Base-by-base conservation (phyloP, 2,329 filamentous ascomycete genomes). In the Intubia oerlemansii region DNA sequence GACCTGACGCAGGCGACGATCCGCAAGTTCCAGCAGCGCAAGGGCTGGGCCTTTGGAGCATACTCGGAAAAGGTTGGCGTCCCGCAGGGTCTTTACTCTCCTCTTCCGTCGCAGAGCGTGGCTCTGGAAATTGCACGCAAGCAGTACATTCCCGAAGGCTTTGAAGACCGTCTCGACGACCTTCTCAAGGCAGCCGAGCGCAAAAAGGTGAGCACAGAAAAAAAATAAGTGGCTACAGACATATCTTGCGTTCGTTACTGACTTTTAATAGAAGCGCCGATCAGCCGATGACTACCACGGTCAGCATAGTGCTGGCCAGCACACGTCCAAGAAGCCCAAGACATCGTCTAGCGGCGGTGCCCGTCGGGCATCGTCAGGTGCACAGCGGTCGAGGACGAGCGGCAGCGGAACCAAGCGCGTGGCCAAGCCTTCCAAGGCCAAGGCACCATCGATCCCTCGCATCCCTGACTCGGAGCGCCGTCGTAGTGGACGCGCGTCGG, bases 41-140 rank as follows among this genome's bases (percentile, higher is more conserved):
- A 78, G 44, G 74, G 72, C 24, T 93, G 85, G 74, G 73, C 66
- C 24, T 74, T 95, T 44, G 77, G 88, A 44, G 74, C 78, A 2
- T 90, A 74, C 48, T 68, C 82, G 0, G 70, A 66, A 24, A 90
- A 90, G 50, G 64, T 88, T 34, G 72, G 77, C 11, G 53, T 95
- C 33, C 84, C 88, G 1, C 64, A 67, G 17, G 76, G 76, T 2
- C 60, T 95, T 11, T 95, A 88, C 48, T 62, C 63, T 11, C 59
- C 69, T 4, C 62, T 95, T 37, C 64, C 72, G 13, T 79, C 66
- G 35, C 82, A 90, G 42, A 66, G 74, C 17, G 65, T 70, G 27
- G 84, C 84, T 1, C 77, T 88, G 43, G 68, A 79, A 41, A 82
- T 92, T 43, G 81, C 84, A 0, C 73, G 81, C 47, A 90, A 76